A percentile compares a stretch with the other conserved stretches of the same genome.
Evolutionary conservation across 345 rosid genomes (phyloP).

Genomic region (Moringa oleifera): DNA sequence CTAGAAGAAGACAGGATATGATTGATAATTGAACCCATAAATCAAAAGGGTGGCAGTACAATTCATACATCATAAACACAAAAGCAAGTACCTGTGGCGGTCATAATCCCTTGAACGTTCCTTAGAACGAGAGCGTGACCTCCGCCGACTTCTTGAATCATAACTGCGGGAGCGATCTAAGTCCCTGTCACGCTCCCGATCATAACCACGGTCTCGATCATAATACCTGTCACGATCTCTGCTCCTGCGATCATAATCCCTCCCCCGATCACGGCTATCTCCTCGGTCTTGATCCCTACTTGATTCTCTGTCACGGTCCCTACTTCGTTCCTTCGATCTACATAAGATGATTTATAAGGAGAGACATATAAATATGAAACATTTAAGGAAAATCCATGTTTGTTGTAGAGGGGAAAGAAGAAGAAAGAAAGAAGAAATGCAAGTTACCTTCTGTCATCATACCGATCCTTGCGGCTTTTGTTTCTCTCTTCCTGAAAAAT

Average conservation of each 20-base stretch:
- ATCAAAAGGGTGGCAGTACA: not conserved
- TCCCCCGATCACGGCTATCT: conserved; percentile 68
- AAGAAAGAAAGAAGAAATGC: not conserved
- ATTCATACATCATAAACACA: not conserved
- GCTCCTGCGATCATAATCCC: conserved; percentile 84
- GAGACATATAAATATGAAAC: not conserved
- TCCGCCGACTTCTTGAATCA: conserved; percentile 70
- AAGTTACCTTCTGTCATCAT: conserved; percentile 46
- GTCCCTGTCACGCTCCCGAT: conserved; percentile 61
- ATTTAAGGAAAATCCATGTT: not conserved
- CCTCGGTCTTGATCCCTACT: conserved; percentile 64
- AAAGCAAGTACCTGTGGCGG: conserved; percentile 61
- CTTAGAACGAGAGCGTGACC: conserved; percentile 81
- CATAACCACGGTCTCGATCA: conserved; percentile 66
- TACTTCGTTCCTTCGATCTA: conserved; percentile 77
- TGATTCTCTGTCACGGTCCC: conserved; percentile 48
- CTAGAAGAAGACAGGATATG: too few relatives aligned
- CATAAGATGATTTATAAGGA: not conserved
- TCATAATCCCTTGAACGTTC: conserved; percentile 79
- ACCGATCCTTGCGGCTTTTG: conserved; percentile 61
- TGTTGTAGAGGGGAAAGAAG: not conserved
- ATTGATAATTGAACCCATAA: not conserved
- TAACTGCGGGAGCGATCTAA: conserved; percentile 63
- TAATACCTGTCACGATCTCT: conserved; percentile 76
- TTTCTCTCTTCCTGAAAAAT: conserved; percentile 73